phyloP scores from a whole-genome alignment of 345 rosid genomes.

The Murraya paniculata region DNA sequence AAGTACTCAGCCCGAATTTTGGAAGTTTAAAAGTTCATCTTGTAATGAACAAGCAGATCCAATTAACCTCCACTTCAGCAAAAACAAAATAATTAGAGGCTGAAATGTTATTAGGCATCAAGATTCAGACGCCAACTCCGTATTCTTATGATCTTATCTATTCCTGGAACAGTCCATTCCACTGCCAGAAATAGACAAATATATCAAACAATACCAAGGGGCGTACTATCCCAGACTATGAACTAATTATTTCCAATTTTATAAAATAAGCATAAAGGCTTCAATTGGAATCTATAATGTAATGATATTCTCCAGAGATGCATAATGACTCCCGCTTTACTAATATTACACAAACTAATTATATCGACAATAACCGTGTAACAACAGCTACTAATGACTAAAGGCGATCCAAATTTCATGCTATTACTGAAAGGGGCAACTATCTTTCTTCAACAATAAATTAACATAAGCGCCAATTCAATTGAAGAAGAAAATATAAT shows the following conservation, averaged over 20 bases:
- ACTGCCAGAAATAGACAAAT: background rate
- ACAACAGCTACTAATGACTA: background rate
- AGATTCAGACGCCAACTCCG: conserved; percentile 7
- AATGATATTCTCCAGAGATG: background rate
- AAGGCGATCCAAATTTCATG: background rate
- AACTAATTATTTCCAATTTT: background rate
- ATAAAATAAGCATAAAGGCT: background rate
- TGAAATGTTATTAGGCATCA: conserved; percentile 19
- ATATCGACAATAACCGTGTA: background rate
- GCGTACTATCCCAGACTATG: too few species aligned
- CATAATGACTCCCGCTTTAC: too few species aligned
- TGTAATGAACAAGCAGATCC: background rate
- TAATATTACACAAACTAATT: too few species aligned
- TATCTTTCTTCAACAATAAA: background rate
- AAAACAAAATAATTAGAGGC: background rate
- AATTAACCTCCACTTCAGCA: conserved; percentile 1
- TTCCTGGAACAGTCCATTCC: conserved; percentile 12
- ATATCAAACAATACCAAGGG: background rate
- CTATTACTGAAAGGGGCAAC: background rate
- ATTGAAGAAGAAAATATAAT: background rate
- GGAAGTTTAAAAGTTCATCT: background rate
- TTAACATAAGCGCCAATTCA: background rate
- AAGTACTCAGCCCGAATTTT: conserved; percentile 5
- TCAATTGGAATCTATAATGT: background rate
- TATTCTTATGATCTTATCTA: conserved; percentile 16